Conservation (phyloP, 129 eudicot genomes). For the Flaveria robusta region DNA sequence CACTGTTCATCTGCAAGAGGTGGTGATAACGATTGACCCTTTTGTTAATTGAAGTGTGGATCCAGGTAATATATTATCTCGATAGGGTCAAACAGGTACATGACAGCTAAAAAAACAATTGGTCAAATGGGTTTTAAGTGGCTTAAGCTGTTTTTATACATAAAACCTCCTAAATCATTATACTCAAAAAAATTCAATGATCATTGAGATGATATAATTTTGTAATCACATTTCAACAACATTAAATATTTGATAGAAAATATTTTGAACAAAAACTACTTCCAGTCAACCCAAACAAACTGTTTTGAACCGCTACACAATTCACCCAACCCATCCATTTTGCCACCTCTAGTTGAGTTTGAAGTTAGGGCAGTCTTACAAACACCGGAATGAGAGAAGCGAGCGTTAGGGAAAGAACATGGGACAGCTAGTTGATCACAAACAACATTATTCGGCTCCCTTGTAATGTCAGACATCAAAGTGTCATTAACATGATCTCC, state of each 20-base stretch:
- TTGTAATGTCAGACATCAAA: conserved; percentile 29
- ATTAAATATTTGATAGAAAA: too few species aligned
- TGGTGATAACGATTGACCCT: not conserved
- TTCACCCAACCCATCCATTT: not conserved
- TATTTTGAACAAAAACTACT: not conserved
- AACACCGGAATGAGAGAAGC: conserved; percentile 17
- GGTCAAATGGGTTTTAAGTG: not conserved
- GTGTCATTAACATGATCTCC: conserved; percentile 34
- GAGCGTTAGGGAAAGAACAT: conserved; percentile 24
- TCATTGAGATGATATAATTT: too few species aligned
- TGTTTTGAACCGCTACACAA: not conserved
- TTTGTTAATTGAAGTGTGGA: not conserved
- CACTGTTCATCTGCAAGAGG: conserved; percentile 31
- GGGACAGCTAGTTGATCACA: conserved; percentile 13
- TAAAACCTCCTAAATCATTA: not conserved
- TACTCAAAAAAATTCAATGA: not conserved
- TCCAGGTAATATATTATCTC: not conserved
- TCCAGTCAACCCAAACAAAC: not conserved
- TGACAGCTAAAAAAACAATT: not conserved
- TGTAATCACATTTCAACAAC: too few species aligned
- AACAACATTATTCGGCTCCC: conserved; percentile 1
- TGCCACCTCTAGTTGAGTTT: conserved; percentile 16
- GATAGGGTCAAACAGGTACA: not conserved
- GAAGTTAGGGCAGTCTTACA: conserved; percentile 30
- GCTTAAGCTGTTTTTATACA: not conserved